Percentiles rank a stretch among this genome's conserved stretches.
phyloP scores from a whole-genome alignment of 768 basidiomycete species.

The Steccherinum ochraceum region DNA sequence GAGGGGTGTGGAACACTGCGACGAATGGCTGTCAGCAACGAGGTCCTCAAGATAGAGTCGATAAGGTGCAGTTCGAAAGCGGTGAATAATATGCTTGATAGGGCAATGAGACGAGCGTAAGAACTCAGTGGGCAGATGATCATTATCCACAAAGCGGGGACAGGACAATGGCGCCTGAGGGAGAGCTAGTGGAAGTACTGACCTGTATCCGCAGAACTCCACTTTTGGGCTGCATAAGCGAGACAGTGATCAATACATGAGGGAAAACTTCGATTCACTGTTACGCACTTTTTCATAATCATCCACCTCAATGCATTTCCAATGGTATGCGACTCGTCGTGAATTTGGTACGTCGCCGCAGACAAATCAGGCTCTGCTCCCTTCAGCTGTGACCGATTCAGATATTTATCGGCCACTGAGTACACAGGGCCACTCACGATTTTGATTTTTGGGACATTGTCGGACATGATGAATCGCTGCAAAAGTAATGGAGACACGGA shows the following conservation, averaged over 20 bases:
- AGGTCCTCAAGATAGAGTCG: background rate
- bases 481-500: background rate
- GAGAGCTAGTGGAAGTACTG: slow-evolving; percentile 20
- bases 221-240: slow-evolving; percentile 76
- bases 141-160: background rate
- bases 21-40: slow-evolving; percentile 1
- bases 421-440: slow-evolving; percentile 14
- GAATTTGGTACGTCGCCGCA: slow-evolving; percentile 85
- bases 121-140: background rate
- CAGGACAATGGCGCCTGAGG: background rate
- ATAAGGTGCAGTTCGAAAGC: too few species aligned
- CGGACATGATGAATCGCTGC: slow-evolving; percentile 10
- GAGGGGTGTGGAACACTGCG: slow-evolving; percentile 89
- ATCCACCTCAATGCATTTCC: slow-evolving; percentile 96
- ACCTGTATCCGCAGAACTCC: slow-evolving; percentile 98
- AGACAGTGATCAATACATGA: background rate
- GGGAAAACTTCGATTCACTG: too few species aligned
- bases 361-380: slow-evolving; percentile 79
- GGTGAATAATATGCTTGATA: too few species aligned
- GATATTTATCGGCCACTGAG: background rate
- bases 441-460: slow-evolving; percentile 16
- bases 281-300: slow-evolving; percentile 97
- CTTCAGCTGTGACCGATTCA: slow-evolving; percentile 53
- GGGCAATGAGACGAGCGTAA: too few species aligned
- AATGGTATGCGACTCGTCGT: slow-evolving; percentile 93